Percentiles rank a stretch among this genome's conserved stretches.
Conservation (phyloP, 305 asterid species). For the Fraxinus dipetala region DNA sequence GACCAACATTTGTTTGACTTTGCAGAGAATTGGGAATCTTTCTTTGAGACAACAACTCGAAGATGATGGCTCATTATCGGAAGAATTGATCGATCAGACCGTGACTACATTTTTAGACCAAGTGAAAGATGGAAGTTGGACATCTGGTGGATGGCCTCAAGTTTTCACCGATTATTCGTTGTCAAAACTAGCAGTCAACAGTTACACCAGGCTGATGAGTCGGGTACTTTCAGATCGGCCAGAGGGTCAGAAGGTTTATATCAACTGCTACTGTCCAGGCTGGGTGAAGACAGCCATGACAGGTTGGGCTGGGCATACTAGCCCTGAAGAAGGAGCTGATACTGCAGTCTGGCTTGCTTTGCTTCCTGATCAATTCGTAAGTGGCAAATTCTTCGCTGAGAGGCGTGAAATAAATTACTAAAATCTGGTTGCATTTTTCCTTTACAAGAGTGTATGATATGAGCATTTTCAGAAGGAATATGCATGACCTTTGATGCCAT, state of each 20-base stretch:
- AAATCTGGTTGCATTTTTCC: conserved; percentile 7
- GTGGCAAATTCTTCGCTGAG: conserved; percentile 79
- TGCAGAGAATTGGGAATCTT: conserved; percentile 63
- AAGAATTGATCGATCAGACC: conserved; percentile 61
- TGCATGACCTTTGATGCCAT: not conserved
- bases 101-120: conserved; percentile 51
- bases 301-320: conserved; percentile 72
- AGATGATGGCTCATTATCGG: conserved; percentile 51
- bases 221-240: conserved; percentile 41
- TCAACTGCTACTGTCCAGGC: conserved; percentile 86
- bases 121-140: conserved; percentile 74
- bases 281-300: conserved; percentile 98
- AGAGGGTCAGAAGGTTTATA: conserved; percentile 61
- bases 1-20: conserved; percentile 11
- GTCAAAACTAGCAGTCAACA: conserved; percentile 72
- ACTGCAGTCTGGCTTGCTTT: conserved; percentile 93
- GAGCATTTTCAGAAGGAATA: not conserved
- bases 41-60: conserved; percentile 62
- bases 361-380: conserved; percentile 47
- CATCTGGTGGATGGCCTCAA: conserved; percentile 82
- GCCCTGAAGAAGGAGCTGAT: conserved; percentile 86
- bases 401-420: conserved; percentile 80
- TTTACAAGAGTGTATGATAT: not conserved
- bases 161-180: conserved; percentile 74
- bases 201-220: conserved; percentile 64